These are phyloP conservation scores for Vaccinium myrtillus DNA, from an alignment of 148 eudicot genomes.

Conservation along the genomic window DNA sequence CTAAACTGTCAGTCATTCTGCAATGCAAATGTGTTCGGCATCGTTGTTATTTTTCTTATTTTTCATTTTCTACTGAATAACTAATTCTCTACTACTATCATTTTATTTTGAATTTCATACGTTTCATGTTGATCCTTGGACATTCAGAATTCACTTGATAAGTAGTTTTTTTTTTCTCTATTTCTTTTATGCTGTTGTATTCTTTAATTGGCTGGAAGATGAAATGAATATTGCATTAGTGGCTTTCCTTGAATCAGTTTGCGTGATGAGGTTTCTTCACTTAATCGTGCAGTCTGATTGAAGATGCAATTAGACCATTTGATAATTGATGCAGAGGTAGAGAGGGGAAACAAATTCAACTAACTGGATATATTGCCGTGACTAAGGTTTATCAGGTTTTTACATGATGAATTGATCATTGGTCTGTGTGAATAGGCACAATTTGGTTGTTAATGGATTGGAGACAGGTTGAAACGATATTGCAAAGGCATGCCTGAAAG, in stretches of 20 bases:
- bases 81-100: background rate
- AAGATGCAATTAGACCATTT: background rate
- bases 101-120: background rate
- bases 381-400: background rate
- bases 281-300: background rate
- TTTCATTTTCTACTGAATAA: slow-evolving; percentile 1
- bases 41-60: slow-evolving; percentile 3
- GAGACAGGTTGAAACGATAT: background rate
- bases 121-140: background rate
- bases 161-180: background rate
- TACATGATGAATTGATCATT: background rate
- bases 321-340: background rate
- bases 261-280: background rate
- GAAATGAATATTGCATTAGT: background rate
- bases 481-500: background rate
- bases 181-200: background rate
- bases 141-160: slow-evolving; percentile 9
- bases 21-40: background rate
- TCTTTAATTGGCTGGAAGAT: slow-evolving; percentile 5
- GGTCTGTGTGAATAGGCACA: background rate
- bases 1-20: background rate
- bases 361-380: background rate
- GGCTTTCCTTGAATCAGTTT: slow-evolving; percentile 5
- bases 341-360: background rate
- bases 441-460: background rate